These are phyloP conservation scores for Vaccinium corymbosum DNA, from an alignment of 148 eudicot species.

Conservation along the genomic window DNA sequence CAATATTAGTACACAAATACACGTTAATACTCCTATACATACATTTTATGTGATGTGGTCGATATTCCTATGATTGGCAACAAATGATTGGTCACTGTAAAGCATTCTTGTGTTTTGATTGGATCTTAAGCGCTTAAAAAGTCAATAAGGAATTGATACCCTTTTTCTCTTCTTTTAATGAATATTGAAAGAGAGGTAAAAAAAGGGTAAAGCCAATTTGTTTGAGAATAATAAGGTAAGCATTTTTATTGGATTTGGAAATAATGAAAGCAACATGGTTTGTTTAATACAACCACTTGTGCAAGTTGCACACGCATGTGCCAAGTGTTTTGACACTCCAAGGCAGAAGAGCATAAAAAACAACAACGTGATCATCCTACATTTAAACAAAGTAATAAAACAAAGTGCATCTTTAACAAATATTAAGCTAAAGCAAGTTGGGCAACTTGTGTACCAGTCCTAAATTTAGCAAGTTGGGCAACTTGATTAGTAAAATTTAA, in stretches of 20 bases:
- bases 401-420: not conserved
- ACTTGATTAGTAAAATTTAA: not conserved
- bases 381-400: not conserved
- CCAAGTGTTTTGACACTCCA: not conserved
- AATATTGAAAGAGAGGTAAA: not conserved
- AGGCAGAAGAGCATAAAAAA: not conserved
- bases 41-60: not conserved
- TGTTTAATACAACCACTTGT: not conserved
- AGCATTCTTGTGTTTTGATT: not conserved
- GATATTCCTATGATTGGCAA: not conserved
- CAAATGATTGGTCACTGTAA: constrained; percentile 6
- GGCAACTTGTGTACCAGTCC: not conserved
- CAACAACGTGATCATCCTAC: not conserved
- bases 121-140: not conserved
- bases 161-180: not conserved
- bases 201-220: not conserved
- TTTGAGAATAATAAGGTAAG: not conserved
- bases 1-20: not conserved
- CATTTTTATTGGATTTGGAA: not conserved
- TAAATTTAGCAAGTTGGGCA: not conserved
- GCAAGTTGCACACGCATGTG: constrained; percentile 1
- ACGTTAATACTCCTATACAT: not conserved
- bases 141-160: not conserved
- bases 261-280: not conserved
- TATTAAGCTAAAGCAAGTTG: not conserved